Evolutionary conservation across 768 basidiomycete genomes (phyloP).

Genomic region (Myochromella boudieri): DNA sequence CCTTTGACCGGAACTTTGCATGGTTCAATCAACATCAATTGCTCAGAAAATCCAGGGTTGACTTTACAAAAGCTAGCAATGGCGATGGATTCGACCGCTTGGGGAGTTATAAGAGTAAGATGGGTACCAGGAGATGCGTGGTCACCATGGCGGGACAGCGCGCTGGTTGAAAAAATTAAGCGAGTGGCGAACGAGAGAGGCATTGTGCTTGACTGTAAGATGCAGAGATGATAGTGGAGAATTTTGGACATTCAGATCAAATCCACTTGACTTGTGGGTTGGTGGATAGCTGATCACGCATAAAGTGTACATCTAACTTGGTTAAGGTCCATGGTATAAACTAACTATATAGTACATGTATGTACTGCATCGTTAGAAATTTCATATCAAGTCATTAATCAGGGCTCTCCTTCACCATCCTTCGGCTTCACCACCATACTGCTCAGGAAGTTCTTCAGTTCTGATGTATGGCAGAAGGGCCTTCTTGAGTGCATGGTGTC

Average conservation of each 20-base stretch:
- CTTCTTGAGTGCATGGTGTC: slow-evolving; percentile 55
- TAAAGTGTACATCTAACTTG: no score
- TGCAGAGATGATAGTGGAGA: no score
- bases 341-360: no score
- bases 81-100: slow-evolving; percentile 1
- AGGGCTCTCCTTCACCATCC: slow-evolving; percentile 41
- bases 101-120: background rate
- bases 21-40: background rate
- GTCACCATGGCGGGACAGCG: background rate
- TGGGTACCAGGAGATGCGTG: no score
- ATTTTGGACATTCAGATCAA: no score
- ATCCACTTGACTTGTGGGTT: no score
- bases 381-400: no score
- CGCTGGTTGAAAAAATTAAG: background rate
- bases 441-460: slow-evolving; percentile 56
- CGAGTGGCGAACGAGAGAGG: background rate
- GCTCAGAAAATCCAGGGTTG: background rate
- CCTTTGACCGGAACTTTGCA: background rate
- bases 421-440: slow-evolving; percentile 69
- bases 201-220: background rate
- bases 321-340: no score
- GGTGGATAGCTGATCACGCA: no score
- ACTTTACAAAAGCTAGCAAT: background rate
- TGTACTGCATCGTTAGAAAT: no score
- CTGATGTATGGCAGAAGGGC: slow-evolving; percentile 61